Conservation (phyloP, 305 asterid genomes). For the Fraxinus dipetala region DNA sequence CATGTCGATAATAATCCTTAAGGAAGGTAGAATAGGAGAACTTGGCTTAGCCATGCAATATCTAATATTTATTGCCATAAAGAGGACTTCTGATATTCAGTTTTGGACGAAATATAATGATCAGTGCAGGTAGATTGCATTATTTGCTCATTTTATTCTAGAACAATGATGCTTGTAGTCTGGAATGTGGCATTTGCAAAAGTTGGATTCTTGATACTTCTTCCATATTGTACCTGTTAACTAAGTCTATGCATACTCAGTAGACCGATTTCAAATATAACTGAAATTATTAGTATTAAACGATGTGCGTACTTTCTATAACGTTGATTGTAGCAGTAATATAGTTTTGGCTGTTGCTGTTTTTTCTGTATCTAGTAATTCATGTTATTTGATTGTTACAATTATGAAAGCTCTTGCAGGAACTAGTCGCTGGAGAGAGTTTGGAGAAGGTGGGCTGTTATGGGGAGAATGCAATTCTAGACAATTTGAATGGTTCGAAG, state of each 20-base stretch:
- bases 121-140: neutral
- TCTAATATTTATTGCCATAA: neutral
- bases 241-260: neutral
- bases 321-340: neutral
- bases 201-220: neutral
- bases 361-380: conserved; percentile 6
- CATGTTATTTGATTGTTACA: conserved; percentile 26
- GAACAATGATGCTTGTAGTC: neutral
- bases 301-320: neutral
- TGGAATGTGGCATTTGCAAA: neutral
- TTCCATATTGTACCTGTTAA: neutral
- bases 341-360: neutral
- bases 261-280: neutral
- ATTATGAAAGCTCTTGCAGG: conserved; percentile 46
- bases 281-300: neutral
- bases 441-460: conserved; percentile 95
- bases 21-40: conserved; percentile 16
- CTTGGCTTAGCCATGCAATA: neutral
- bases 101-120: neutral
- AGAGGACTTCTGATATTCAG: neutral
- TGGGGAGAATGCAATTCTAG: conserved; percentile 94
- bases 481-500: conserved; percentile 84
- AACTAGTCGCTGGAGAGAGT: conserved; percentile 96
- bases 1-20: neutral
- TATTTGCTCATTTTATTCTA: neutral